A percentile compares a stretch with the other conserved stretches of the same genome.
Evolutionary conservation across 352 stramenopile genomes (phyloP).

Genomic region (Globisporangium paddicum): DNA sequence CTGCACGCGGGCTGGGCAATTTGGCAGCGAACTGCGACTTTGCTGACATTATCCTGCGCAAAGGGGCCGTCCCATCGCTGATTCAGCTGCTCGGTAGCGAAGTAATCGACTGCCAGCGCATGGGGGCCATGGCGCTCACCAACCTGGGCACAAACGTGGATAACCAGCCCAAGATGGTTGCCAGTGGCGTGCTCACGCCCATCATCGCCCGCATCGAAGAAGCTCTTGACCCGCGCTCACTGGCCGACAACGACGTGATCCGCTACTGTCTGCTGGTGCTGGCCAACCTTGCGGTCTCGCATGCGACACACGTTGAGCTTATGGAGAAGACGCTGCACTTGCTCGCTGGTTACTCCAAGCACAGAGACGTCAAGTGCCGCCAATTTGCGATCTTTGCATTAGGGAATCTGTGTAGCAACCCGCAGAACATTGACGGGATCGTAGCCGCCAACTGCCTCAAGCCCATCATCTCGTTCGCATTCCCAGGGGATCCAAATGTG

Average conservation of each 20-base stretch:
- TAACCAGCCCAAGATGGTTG: slow-evolving; percentile 91
- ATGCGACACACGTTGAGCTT: slow-evolving; percentile 77
- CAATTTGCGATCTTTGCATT: slow-evolving; percentile 95
- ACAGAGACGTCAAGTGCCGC: slow-evolving; percentile 95
- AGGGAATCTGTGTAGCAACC: slow-evolving; percentile 94
- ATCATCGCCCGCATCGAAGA: slow-evolving; percentile 87
- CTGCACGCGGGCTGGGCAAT: slow-evolving; percentile 91
- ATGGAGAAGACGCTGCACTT: slow-evolving; percentile 80
- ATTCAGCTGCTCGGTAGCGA: slow-evolving; percentile 87
- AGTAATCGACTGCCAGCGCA: slow-evolving; percentile 91
- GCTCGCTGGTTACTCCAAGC: slow-evolving; percentile 91
- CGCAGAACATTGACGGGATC: slow-evolving; percentile 87
- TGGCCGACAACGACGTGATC: slow-evolving; percentile 93
- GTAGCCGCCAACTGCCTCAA: slow-evolving; percentile 87
- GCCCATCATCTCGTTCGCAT: slow-evolving; percentile 93
- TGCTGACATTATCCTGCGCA: slow-evolving; percentile 88
- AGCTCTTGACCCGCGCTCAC: slow-evolving; percentile 89
- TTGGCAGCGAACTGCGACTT: slow-evolving; percentile 95
- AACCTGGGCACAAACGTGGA: slow-evolving; percentile 94
- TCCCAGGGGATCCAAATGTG: slow-evolving; percentile 91
- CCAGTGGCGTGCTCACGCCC: slow-evolving; percentile 80
- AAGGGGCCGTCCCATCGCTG: slow-evolving; percentile 81
- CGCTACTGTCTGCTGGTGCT: slow-evolving; percentile 94
- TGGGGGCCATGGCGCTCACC: slow-evolving; percentile 94
- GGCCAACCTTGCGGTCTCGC: slow-evolving; percentile 89